Evolutionary conservation across 192 early-diverging fungal species (phyloP), one percentile per base, ranked within the genome.

Genomic region (Coemansia aciculifera): DNA sequence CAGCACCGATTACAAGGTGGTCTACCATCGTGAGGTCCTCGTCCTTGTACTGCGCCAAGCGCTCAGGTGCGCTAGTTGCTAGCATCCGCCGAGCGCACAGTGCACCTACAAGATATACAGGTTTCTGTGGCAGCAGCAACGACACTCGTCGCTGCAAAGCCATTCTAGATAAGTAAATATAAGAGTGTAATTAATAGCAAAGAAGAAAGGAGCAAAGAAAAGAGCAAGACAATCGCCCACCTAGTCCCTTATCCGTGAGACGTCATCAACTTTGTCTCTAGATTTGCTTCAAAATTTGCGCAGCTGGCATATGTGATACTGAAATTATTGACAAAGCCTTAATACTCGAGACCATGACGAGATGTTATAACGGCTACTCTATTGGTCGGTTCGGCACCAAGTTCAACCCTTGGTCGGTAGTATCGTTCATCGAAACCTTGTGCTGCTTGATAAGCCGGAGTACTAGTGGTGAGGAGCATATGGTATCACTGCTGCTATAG

Each of bases 1-100:
- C 93, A 4, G 74, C 91, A 27, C 93, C 93, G n/a, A 94, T 85
- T 0, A 94, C 87, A 10, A 93, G 74, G 62, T 90, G 80, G 42
- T 92, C 91, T 2, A 91, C 87, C n/a, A 63, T 64, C 36, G 62
- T 36, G 63, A 63, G 64, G 48, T 76, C 79, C 27, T 72, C 70
- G 15, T 56, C 36, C 5, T 19, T 31, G 51, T 13, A 72, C 24
- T 31, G 13, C 1, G 70, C 67, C 24, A 81, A 67, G 24, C 40
- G 46, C 63, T 68, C 65, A 10, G 69, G 40, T 4, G 73, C 75
- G 49, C 67, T 39, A 17, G 63, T 54, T 54, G 23, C 27, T 29
- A 49, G 21, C 19, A 19, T 49, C n/a, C 46, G 19, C 21, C 46
- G 46, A 49, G 46, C 62, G 21, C 62, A 19, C 44, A 32, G 17